phyloP scores from a whole-genome alignment of 148 eudicot genomes.

The Heliosperma pusillum region DNA sequence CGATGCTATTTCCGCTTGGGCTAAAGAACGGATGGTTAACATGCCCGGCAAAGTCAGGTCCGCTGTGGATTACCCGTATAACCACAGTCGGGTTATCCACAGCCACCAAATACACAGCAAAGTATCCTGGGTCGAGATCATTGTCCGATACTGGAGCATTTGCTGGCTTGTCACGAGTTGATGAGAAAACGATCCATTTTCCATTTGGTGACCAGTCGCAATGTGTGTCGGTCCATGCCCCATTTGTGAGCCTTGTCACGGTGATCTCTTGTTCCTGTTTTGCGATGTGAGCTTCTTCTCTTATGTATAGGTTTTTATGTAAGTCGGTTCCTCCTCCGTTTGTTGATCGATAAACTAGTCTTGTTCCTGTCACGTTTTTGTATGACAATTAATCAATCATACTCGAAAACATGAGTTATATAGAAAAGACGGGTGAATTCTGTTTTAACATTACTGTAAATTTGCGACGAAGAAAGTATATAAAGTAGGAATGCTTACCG shows the following conservation, averaged over 20 bases:
- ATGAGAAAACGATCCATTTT: slow-evolving; percentile 23
- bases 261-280: background rate
- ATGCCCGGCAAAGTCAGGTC: slow-evolving; percentile 1
- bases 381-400: too few relatives aligned
- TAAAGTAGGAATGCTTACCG: background rate
- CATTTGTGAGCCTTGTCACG: slow-evolving; percentile 10
- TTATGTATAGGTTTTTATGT: slow-evolving; percentile 21
- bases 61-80: slow-evolving; percentile 13
- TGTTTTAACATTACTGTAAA: too few relatives aligned
- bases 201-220: slow-evolving; percentile 20
- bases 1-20: slow-evolving; percentile 13
- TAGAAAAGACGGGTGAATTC: too few relatives aligned
- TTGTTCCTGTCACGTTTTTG: slow-evolving; percentile 15
- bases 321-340: background rate
- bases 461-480: too few relatives aligned
- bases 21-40: slow-evolving; percentile 20
- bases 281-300: background rate
- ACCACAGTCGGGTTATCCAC: background rate
- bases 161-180: slow-evolving; percentile 8
- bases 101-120: background rate
- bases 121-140: slow-evolving; percentile 20
- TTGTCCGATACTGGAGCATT: background rate
- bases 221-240: slow-evolving; percentile 17
- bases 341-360: slow-evolving; percentile 20
- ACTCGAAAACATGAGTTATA: too few relatives aligned